Evolutionary conservation across 345 rosid species (phyloP), one percentile per base, ranked within the genome.

Genomic region (Populus alba): DNA sequence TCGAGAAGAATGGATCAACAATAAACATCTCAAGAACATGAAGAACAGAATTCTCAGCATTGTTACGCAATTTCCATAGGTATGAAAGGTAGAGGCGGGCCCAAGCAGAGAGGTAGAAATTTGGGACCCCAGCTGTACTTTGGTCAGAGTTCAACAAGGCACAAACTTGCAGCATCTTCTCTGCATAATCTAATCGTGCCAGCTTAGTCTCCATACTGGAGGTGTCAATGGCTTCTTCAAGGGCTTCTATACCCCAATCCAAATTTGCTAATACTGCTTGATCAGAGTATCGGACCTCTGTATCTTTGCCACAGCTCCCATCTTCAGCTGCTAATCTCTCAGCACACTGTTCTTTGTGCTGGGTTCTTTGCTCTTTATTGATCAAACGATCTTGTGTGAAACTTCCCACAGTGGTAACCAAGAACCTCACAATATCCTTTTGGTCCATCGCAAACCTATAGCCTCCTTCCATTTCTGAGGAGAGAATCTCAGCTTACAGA

Each of bases 211-310:
- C 95, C 67, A 78, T 80, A 69, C 88, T 89, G 22, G 89, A 84
- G 9, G 92, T 91, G 80, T 72, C 20, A 59, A 91, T 88, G 70
- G 92, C 91, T 85, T 91, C 92, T 82, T 91, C 95, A 33, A 89
- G 89, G 17, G 89, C 91, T 71, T 91, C 95, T 35, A 89, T 91
- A 25, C 92, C 95, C 92, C 92, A 91, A 33, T 89, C 91, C 41
- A 89, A 66, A 74, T 88, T 89, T 17, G 92, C 92, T 18, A 89
- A 70, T 9, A 89, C 95, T 0, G 92, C 92, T 81, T 89, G 92
- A 84, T 91, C 91, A 2, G 95, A 87, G 78, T 88, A 91, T 25
- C 88, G 78, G 55, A 91, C 86, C 75, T 85, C 92, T 3, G 33
- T 70, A 37, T 74, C 88, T n/a, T 80, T 79, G 49, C 57, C 83